Conservation (phyloP, 202 grass and related monocot genomes). For the Musa balbisiana region DNA sequence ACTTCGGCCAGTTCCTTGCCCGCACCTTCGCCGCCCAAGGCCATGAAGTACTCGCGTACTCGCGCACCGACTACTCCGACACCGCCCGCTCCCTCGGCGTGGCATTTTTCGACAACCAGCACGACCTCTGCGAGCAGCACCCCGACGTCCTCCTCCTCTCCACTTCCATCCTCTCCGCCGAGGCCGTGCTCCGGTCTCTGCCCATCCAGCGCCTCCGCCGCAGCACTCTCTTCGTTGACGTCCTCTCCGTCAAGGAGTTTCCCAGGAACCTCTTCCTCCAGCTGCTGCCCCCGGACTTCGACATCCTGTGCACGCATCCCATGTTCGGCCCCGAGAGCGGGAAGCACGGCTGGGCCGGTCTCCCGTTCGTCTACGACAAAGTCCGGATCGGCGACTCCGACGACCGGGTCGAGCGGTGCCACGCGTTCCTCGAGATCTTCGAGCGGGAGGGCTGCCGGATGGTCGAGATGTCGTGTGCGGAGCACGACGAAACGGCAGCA, state of each 20-base stretch:
- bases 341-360: no score
- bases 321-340: no score
- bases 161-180: not conserved
- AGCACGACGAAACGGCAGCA: not conserved
- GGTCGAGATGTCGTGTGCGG: not conserved
- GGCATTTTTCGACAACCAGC: not conserved
- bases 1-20: no score
- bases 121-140: conserved; percentile 2
- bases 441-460: not conserved
- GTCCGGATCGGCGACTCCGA: no score
- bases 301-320: no score
- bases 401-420: not conserved
- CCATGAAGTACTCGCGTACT: no score
- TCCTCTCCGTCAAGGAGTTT: no score
- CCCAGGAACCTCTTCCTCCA: no score
- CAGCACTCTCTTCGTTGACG: no score
- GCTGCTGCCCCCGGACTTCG: no score
- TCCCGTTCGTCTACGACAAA: no score
- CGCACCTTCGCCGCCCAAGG: no score
- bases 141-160: not conserved
- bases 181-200: not conserved
- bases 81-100: not conserved
- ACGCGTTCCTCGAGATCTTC: not conserved
- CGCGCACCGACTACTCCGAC: not conserved
- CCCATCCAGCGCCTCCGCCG: not conserved